Evolutionary conservation across 2,329 filamentous ascomycete species (phyloP).

Genomic region (Fusarium algeriense): DNA sequence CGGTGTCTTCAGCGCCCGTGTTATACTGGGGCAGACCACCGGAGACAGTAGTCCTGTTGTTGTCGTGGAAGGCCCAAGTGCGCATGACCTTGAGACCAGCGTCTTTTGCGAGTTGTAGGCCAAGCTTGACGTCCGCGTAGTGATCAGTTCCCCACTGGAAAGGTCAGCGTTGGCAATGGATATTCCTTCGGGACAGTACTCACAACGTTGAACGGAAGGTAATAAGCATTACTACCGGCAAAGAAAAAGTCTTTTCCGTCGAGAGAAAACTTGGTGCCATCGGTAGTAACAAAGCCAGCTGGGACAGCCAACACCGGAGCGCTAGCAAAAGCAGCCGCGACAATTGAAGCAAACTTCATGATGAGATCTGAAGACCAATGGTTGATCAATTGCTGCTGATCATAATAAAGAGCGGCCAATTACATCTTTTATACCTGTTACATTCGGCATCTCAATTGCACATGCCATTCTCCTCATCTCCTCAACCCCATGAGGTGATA

Average conservation of each 20-base stretch:
- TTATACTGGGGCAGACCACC: slow-evolving; percentile 59
- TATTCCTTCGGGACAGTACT: slow-evolving; percentile 15
- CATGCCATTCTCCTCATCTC: slow-evolving; percentile 16
- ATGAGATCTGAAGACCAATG: background rate
- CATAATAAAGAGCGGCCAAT: no score
- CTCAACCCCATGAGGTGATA: slow-evolving; percentile 16
- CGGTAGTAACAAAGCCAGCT: slow-evolving; percentile 62
- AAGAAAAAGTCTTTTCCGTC: slow-evolving; percentile 68
- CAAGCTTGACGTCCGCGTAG: slow-evolving; percentile 48
- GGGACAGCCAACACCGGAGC: slow-evolving; percentile 26
- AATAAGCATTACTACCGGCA: slow-evolving; percentile 69
- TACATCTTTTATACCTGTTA: slow-evolving; percentile 20
- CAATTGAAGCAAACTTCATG: slow-evolving; percentile 28
- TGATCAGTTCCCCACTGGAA: slow-evolving; percentile 33
- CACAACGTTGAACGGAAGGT: slow-evolving; percentile 67
- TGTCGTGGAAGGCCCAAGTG: slow-evolving; percentile 33
- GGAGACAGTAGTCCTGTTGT: slow-evolving; percentile 14
- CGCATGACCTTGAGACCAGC: slow-evolving; percentile 29
- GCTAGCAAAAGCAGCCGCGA: slow-evolving; percentile 14
- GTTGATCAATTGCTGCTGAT: background rate
- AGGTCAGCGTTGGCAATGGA: background rate
- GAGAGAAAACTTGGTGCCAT: slow-evolving; percentile 64
- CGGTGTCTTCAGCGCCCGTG: slow-evolving; percentile 59
- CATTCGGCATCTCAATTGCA: background rate
- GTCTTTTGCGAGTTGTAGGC: slow-evolving; percentile 20